Base-by-base conservation (phyloP, 2,329 filamentous ascomycete genomes). In the Microsporum audouinii region DNA sequence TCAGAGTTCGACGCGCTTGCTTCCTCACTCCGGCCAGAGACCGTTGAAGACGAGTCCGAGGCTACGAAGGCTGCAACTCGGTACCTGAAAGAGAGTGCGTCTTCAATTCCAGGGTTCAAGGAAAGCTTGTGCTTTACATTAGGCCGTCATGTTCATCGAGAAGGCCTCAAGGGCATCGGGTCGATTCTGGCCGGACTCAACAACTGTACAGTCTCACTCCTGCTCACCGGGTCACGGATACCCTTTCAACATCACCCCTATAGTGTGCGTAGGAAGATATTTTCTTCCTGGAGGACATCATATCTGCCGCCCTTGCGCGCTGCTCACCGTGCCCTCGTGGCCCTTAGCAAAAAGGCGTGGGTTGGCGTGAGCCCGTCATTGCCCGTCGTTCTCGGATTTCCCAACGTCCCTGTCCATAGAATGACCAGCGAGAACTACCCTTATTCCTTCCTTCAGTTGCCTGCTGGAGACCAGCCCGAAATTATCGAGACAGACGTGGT, bases 401-500 rank as follows among this genome's bases (percentile, higher is more conserved):
- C 83, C 0, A 75, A 77, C 2, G 75, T 81, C 1, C 83, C 83
- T 0, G 69, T 80, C 29, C 78, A 83, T 65, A 80, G 81, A 47
- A 75, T 75, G 27, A 78, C 76, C 0, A 75, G 74, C 2, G 77
- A 80, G 61, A 78, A 78, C 2, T 83, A 78, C 65, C 75, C 79
- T 3, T 85, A 81, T 67, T 72, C 78, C 7, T 86, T 86, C 64
- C 68, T 85, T 14, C 81, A 85, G 62, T 74, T 84, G 23, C 80
- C 82, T 1, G 76, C 82, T 0, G 77, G 78, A 0, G 69, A 76
- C 5, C 70, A 78, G 3, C 77, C 83, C 0, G 83, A 85, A 64
- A 79, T 80, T 2, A 76, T 95, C 43, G 84, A 90, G 60, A 87
- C 88, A 0, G 92, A 96, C 71, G 84, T 95, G 0, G 84, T 95